A percentile compares a stretch with the other conserved stretches of the same genome.
phyloP scores from a whole-genome alignment of 192 early-diverging fungal species.

The Helicostylum pulchrum region DNA sequence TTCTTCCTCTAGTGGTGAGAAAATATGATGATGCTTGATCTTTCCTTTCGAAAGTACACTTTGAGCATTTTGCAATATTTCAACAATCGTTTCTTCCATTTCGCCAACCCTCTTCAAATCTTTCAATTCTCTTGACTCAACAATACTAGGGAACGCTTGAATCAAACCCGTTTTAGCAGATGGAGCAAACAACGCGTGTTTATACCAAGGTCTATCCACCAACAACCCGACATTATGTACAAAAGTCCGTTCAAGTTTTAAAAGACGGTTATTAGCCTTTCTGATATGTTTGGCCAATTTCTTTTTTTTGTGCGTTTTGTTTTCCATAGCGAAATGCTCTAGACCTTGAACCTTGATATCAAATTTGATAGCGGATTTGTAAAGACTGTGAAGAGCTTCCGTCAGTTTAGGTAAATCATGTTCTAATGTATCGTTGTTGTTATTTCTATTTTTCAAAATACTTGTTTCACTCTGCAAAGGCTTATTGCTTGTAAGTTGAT shows the following conservation, averaged over 20 bases:
- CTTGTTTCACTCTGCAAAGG: neutral
- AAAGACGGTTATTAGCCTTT: slow-evolving; percentile 45
- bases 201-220: slow-evolving; percentile 44
- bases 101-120: too few species aligned
- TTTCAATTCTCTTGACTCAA: neutral
- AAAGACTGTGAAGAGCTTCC: neutral
- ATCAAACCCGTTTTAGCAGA: neutral
- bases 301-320: slow-evolving; percentile 11
- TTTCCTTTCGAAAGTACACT: too few species aligned
- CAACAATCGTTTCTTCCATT: too few species aligned
- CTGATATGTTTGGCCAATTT: neutral
- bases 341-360: slow-evolving; percentile 1
- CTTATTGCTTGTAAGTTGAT: slow-evolving; percentile 18
- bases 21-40: too few species aligned
- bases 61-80: too few species aligned
- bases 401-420: slow-evolving; percentile 1
- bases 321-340: neutral
- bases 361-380: neutral
- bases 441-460: neutral
- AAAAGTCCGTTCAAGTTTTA: slow-evolving; percentile 50
- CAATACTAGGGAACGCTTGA: neutral
- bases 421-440: neutral
- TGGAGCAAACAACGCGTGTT: slow-evolving; percentile 53
- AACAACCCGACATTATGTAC: slow-evolving; percentile 53
- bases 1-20: too few species aligned